Evolutionary conservation across 768 basidiomycete genomes (phyloP).

Genomic region (Amanita brunnescens): DNA sequence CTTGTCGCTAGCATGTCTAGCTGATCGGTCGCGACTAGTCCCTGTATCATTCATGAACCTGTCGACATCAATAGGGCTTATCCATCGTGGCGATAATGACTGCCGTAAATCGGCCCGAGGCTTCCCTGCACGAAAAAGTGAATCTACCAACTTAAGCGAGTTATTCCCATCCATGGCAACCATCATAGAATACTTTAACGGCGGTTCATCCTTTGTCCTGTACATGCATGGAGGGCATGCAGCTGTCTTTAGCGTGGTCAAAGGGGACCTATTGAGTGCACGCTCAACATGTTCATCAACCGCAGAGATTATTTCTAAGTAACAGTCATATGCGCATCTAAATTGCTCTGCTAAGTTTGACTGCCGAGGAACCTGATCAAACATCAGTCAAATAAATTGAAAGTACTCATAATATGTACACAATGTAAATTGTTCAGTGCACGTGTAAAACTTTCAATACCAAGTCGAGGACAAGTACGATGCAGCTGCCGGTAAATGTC

Average conservation of each 20-base stretch:
- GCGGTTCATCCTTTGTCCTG: not conserved
- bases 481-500: constrained; percentile 18
- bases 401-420: constrained; percentile 9
- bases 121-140: not conserved
- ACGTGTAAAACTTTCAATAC: constrained; percentile 14
- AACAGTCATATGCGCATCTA: not conserved
- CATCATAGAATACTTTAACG: not conserved
- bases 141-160: not conserved
- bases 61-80: constrained; percentile 16
- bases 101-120: not conserved
- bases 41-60: constrained; percentile 21
- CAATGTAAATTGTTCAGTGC: constrained; percentile 9
- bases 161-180: constrained; percentile 1
- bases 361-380: not conserved
- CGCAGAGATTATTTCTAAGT: not conserved
- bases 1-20: too few species aligned
- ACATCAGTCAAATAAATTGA: not conserved
- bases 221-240: not conserved
- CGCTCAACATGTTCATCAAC: not conserved
- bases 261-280: not conserved
- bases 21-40: not conserved
- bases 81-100: not conserved
- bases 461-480: constrained; percentile 16
- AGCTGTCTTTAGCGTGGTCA: not conserved
- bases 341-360: not conserved